Base-by-base conservation (phyloP, 805 yeast species). In the Lipomyces japonicus region DNA sequence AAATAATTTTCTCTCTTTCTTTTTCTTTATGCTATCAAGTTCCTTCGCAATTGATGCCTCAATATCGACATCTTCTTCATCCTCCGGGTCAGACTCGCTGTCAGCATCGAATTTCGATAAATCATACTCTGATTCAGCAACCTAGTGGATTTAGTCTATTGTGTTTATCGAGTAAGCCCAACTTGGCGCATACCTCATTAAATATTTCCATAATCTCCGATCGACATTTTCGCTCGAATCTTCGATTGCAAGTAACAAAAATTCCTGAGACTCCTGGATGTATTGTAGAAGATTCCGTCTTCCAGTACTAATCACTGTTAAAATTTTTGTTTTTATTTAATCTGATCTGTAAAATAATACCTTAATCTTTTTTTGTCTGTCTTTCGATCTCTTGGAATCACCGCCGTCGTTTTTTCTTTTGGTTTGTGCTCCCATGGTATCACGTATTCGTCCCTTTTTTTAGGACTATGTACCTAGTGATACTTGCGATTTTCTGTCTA, bases 231-330 rank as follows among this genome's bases (percentile, higher is more conserved):
- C 75, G 75, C 65, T 93, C 98, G 51, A 82, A 80, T 34, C 84
- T 84, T 60, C 96, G 75, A 43, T 80, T 78, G 67, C 97, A 91
- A 0, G 97, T 86, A 10, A 89, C 95, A 67, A 86, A 93, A 0
- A 93, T 75, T 0, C 98, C 98, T 34, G 82, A 71, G 47, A 93
- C 85, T 35, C 84, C 84, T 0, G 58, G 58, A n/a, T 49, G 58
- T 21, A 54, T 54, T 2, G 49, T 39, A 19, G 57, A 42, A 32
- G 22, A 21, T 5, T 58, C 42, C 5, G 53, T 39, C 31, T 50
- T 54, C 39, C 42, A 47, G 35, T 54, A 54, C 58, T 53, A 21
- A 14, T 6, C 34, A 39, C 19, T 22, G 31, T 22, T n/a, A 6
- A n/a, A 18, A 12, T n/a, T 36, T 9, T 36, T 10, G 23, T 18